Conservation (phyloP, 176 grass and related monocot genomes). For the Miscanthus lutarioriparius region DNA sequence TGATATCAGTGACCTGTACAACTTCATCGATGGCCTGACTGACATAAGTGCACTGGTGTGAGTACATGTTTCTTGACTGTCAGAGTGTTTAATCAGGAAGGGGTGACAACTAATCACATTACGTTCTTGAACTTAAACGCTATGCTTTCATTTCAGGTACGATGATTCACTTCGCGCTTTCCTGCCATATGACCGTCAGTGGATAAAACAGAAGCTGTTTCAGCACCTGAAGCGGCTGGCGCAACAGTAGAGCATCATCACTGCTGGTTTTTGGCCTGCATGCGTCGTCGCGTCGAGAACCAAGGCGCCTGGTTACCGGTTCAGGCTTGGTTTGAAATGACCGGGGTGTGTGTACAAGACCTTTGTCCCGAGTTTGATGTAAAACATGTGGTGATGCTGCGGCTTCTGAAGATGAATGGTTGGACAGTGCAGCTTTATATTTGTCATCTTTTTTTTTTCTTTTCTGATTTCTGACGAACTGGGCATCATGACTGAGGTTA, state of each 20-base stretch:
- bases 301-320: neutral
- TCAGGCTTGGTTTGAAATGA: neutral
- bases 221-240: slow-evolving; percentile 74
- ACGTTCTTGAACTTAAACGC: neutral
- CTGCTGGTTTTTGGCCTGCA: neutral
- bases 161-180: slow-evolving; percentile 74
- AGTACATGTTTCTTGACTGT: slow-evolving; percentile 24
- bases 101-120: neutral
- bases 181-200: slow-evolving; percentile 72
- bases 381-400: neutral
- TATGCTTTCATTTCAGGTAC: slow-evolving; percentile 39
- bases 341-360: neutral
- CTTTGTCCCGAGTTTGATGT: neutral
- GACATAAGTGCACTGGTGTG: slow-evolving; percentile 86
- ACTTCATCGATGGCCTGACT: slow-evolving; percentile 66
- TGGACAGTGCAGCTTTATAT: neutral
- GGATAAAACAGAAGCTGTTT: slow-evolving; percentile 81
- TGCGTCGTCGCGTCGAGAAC: neutral
- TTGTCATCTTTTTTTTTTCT: neutral
- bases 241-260: slow-evolving; percentile 1
- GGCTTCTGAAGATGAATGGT: neutral
- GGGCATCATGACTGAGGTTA: neutral
- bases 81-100: neutral
- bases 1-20: slow-evolving; percentile 78
- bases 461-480: neutral